A percentile compares a stretch with the other conserved stretches of the same genome.
Evolutionary conservation across 2,329 filamentous ascomycete genomes (phyloP).

Genomic region (Fusarium goolgardi): DNA sequence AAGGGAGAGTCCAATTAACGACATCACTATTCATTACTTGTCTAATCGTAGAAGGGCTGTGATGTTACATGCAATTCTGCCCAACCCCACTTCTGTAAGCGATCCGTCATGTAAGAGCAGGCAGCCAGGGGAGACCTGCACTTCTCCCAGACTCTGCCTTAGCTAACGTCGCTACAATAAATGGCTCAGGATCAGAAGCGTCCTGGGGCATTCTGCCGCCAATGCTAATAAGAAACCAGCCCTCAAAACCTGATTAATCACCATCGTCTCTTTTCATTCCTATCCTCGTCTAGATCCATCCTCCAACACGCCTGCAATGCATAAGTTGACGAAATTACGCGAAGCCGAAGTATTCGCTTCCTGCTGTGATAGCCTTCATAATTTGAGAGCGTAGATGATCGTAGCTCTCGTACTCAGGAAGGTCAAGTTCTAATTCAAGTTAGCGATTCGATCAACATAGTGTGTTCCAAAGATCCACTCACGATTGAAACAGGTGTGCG

Average conservation of each 20-base stretch:
- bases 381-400: conserved; percentile 88
- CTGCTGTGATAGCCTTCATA: conserved; percentile 96
- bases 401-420: conserved; percentile 98
- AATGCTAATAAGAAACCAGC: conserved; percentile 24
- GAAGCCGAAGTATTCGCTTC: conserved; percentile 97
- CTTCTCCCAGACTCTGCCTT: conserved; percentile 44
- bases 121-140: conserved; percentile 49
- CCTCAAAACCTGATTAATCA: conserved; percentile 17
- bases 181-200: conserved; percentile 25
- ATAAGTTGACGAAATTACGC: conserved; percentile 66
- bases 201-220: conserved; percentile 20
- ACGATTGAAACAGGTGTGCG: conserved; percentile 99
- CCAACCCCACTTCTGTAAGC: conserved; percentile 20
- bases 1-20: not conserved
- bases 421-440: conserved; percentile 82
- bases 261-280: conserved; percentile 14
- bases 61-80: conserved; percentile 34
- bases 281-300: conserved; percentile 30
- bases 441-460: conserved; percentile 56
- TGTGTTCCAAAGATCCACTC: conserved; percentile 61
- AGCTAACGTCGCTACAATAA: conserved; percentile 1
- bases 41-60: conserved; percentile 15
- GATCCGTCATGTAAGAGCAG: conserved; percentile 18
- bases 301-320: conserved; percentile 36
- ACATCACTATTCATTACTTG: conserved; percentile 17